phyloP scores from a whole-genome alignment of 192 early-diverging fungal genomes.

The Bifiguratus adelaidae region DNA sequence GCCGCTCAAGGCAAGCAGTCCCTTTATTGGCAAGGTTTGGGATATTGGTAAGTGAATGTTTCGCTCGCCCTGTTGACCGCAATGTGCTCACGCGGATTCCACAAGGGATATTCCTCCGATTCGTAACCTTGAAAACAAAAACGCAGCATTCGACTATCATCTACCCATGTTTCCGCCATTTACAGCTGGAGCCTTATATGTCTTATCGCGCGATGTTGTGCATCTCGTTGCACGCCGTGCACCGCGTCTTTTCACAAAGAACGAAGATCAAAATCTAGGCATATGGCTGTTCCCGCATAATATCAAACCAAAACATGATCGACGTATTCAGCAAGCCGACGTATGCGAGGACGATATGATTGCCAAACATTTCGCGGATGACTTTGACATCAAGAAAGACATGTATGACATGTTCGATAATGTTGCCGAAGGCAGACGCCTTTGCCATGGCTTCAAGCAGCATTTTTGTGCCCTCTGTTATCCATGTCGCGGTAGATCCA shows the following conservation, averaged over 20 bases:
- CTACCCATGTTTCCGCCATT: conserved; percentile 50
- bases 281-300: conserved; percentile 51
- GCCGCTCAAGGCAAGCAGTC: conserved; percentile 23
- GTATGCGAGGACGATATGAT: conserved; percentile 56
- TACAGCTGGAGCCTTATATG: conserved; percentile 45
- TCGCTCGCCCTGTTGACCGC: too few relatives aligned
- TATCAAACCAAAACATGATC: conserved; percentile 43
- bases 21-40: conserved; percentile 44
- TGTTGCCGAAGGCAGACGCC: conserved; percentile 18
- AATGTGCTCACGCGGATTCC: not conserved
- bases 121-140: conserved; percentile 37
- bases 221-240: conserved; percentile 32
- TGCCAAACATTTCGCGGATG: conserved; percentile 46
- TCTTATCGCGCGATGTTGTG: conserved; percentile 46
- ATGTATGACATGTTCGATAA: conserved; percentile 50
- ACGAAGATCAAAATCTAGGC: conserved; percentile 49
- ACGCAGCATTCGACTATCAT: conserved; percentile 31
- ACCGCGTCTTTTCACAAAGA: conserved; percentile 40
- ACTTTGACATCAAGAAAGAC: conserved; percentile 19
- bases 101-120: conserved; percentile 49
- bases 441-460: conserved; percentile 40
- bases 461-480: conserved; percentile 43
- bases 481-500: conserved; percentile 32
- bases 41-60: conserved; percentile 44
- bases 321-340: conserved; percentile 47